These are phyloP conservation scores for Melanogaster broomeanus DNA, from an alignment of 768 basidiomycete species.

Conservation along the genomic window DNA sequence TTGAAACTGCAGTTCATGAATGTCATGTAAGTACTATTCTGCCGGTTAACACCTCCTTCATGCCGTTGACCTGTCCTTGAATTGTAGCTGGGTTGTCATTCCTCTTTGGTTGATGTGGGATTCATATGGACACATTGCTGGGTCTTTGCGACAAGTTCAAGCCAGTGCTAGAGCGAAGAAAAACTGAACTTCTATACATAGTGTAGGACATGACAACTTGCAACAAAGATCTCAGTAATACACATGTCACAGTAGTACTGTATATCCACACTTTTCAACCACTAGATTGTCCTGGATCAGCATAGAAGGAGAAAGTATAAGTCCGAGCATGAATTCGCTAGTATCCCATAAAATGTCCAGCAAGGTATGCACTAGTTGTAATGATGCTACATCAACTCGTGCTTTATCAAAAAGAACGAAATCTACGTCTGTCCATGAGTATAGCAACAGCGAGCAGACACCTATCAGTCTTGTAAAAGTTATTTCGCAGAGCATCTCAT, in stretches of 20 bases:
- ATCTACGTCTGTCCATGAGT: background rate
- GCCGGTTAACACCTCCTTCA: background rate
- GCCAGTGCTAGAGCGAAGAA: slow-evolving; percentile 37
- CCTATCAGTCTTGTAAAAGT: background rate
- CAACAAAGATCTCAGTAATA: no score
- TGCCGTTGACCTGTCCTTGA: background rate
- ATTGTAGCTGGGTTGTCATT: slow-evolving; percentile 73
- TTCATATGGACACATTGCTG: slow-evolving; percentile 71
- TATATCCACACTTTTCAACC: no score
- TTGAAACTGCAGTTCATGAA: slow-evolving; percentile 68
- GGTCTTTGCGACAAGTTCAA: slow-evolving; percentile 50
- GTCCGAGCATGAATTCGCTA: slow-evolving; percentile 2
- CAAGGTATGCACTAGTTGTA: slow-evolving; percentile 3
- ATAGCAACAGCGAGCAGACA: background rate
- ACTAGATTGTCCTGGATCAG: no score
- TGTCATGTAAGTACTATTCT: slow-evolving; percentile 52
- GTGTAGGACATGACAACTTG: no score
- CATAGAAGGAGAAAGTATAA: no score
- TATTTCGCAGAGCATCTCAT: no score
- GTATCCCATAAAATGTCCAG: slow-evolving; percentile 12
- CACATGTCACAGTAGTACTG: no score
- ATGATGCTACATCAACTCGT: background rate
- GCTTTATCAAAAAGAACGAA: slow-evolving; percentile 7
- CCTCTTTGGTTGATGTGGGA: slow-evolving; percentile 78
- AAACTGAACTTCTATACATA: slow-evolving; percentile 15